Percentiles rank a stretch among this genome's conserved stretches.
These are phyloP conservation scores for Arabidopsis lyrata DNA, from an alignment of 441 rosid genomes.

Conservation along the genomic window DNA sequence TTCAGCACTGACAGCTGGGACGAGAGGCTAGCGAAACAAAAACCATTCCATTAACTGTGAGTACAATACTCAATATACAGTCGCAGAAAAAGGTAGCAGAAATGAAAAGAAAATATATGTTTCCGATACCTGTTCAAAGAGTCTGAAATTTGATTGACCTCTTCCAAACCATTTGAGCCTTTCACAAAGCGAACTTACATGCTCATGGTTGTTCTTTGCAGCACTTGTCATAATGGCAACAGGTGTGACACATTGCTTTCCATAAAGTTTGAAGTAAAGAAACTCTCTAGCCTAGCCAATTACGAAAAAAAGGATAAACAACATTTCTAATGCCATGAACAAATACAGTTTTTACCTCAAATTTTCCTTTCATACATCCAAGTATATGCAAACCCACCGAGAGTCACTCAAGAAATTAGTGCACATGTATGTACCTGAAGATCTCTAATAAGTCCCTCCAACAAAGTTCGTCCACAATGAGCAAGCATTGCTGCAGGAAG, in stretches of 20 bases:
- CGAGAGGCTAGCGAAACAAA: constrained; percentile 77
- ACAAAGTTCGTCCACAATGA: constrained; percentile 86
- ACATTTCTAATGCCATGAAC: constrained; percentile 26
- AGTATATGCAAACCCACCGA: too few species aligned
- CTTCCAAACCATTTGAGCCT: constrained; percentile 90
- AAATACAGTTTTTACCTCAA: background rate
- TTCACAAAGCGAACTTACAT: constrained; percentile 75
- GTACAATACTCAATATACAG: constrained; percentile 8
- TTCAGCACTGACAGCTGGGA: constrained; percentile 82
- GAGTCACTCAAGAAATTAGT: too few species aligned
- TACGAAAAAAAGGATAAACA: constrained; percentile 12
- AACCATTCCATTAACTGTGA: constrained; percentile 30
- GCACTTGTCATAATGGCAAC: constrained; percentile 97
- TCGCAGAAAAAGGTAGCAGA: constrained; percentile 4
- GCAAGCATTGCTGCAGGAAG: constrained; percentile 98
- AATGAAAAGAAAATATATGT: constrained; percentile 18
- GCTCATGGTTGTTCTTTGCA: constrained; percentile 91
- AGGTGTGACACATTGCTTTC: constrained; percentile 87
- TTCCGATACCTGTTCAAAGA: constrained; percentile 86
- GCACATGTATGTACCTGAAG: constrained; percentile 91
- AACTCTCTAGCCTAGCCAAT: constrained; percentile 83
- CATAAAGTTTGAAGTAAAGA: constrained; percentile 85
- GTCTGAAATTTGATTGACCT: constrained; percentile 81
- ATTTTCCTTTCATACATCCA: background rate
- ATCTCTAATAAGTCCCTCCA: constrained; percentile 96